Evolutionary conservation across 768 basidiomycete genomes (phyloP), one percentile per base, ranked within the genome.

Genomic region (Pleurotus salmoneostramineus): DNA sequence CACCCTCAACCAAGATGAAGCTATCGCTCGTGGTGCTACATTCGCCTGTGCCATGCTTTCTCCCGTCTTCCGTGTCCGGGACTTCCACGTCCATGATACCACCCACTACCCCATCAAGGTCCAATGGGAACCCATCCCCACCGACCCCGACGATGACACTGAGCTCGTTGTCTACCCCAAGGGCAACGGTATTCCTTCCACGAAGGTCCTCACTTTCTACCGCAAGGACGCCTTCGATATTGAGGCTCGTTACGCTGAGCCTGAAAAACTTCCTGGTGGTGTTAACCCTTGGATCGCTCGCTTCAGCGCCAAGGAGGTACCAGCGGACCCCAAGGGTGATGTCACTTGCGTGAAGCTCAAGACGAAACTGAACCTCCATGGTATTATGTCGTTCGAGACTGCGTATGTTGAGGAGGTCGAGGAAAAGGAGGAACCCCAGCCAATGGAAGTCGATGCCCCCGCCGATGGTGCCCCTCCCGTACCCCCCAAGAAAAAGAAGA

Each of bases 1-100:
- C 64, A 98, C 97, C 34, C 87, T 96, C 69, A 99, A 98, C 81
- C 93, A 95, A 76, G 97, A 98, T 64, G 97, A 98, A 77, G 95
- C 97, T 59, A 82, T 95, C 64, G 94, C 93, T 6, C 92, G 96
- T 46, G 97, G 96, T 43, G 91, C 95, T 51, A 98, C 97, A 56
- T 97, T 99, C 71, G 87, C 94, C 37, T 98, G 96, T 69, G 96
- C 97, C 32, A 93, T 93, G 80, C 88, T 97, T 63, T 97, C 95
- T 34, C 97, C 97, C 64, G 88, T 95, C 54, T 99, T 98, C 91
- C 91, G 93, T 62, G 96, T 98, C 35, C 90, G 95, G 63, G 95
- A 98, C 61, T 99, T 99, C 81, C 79, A 84, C 67, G 77, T 94
- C 59, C 83, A 86, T 69, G 97, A 99, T 72, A 85, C 92, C 74